Evolutionary conservation across 2,329 filamentous ascomycete genomes (phyloP).

Genomic region (Penicillium thymicola): DNA sequence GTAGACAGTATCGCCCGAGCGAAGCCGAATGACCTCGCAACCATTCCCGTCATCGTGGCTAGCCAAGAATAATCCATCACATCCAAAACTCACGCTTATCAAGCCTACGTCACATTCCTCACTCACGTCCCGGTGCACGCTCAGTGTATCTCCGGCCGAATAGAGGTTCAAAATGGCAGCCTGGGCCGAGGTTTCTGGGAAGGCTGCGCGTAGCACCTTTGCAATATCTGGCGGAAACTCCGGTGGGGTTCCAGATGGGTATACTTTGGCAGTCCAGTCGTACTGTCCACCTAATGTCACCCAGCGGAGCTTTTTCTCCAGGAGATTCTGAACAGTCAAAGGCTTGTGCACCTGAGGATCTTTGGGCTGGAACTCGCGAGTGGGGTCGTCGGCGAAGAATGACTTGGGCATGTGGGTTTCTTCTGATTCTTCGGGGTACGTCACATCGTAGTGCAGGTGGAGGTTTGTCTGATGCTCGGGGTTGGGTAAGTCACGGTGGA

Average conservation of each 20-base stretch:
- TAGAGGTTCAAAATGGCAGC: slow-evolving; percentile 95
- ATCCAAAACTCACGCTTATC: slow-evolving; percentile 83
- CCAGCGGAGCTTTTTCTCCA: slow-evolving; percentile 85
- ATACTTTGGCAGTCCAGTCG: slow-evolving; percentile 86
- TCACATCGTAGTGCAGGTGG: slow-evolving; percentile 74
- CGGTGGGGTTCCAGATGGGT: slow-evolving; percentile 67
- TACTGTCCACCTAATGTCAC: slow-evolving; percentile 93
- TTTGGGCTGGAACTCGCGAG: slow-evolving; percentile 53
- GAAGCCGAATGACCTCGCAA: slow-evolving; percentile 58
- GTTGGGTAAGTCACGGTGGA: slow-evolving; percentile 74
- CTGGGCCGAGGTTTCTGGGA: slow-evolving; percentile 74
- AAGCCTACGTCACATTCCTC: slow-evolving; percentile 76
- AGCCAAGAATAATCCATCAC: slow-evolving; percentile 84
- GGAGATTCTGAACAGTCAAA: slow-evolving; percentile 64
- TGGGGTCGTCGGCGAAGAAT: slow-evolving; percentile 54
- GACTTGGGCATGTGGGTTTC: slow-evolving; percentile 27
- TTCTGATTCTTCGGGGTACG: slow-evolving; percentile 50
- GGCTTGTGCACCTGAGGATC: slow-evolving; percentile 72
- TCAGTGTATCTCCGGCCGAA: slow-evolving; percentile 83
- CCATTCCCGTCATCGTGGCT: slow-evolving; percentile 56
- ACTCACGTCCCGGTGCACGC: slow-evolving; percentile 89
- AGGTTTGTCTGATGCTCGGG: slow-evolving; percentile 80
- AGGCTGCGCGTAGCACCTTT: slow-evolving; percentile 64
- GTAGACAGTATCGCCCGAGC: slow-evolving; percentile 84
- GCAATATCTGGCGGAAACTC: slow-evolving; percentile 72